Evolutionary conservation across 2,329 filamentous ascomycete genomes (phyloP), one percentile per base, ranked within the genome.

Genomic region (Neonectria coccinea): DNA sequence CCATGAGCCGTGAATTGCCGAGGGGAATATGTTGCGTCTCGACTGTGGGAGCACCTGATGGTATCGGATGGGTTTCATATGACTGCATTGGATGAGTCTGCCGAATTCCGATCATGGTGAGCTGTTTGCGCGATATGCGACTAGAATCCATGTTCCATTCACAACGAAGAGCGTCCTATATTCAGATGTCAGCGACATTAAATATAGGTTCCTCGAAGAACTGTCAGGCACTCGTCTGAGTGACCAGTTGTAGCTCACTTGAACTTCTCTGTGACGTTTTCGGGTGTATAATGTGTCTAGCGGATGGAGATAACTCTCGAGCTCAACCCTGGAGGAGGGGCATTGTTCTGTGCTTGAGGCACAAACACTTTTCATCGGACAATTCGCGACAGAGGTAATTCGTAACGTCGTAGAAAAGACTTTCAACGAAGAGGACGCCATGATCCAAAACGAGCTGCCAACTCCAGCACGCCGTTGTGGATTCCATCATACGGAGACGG

Each of bases 1-100:
- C 39, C 2, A n/a, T 50, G 48, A 64, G 62, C 66, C 66, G 64
- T 56, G 41, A 27, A 27, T 66, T 67, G 39, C 69, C 54, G 60
- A 59, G 16, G n/a, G n/a, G n/a, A n/a, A 12, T 50, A 14, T 25
- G 27, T 42, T 42, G 48, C 42, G 55, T 56, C 59, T 62, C 57
- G 62, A 42, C 18, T 18, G 39, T 44, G 50, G 22, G 25, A 16
- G 11, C 27, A 51, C 31, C 48, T 51, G 29, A 11, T 36, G 47
- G 22, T 33, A 20, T 51, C n/a, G n/a, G 10, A 51, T 51, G 11
- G 33, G 47, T 51, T 33, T 51, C 29, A 51, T 14, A 18, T 11
- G n/a, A 14, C n/a, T 33, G 22, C 11, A 20, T 36, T 14, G 29
- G 48, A 41, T 7, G 39, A 33, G 48, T 12, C 22, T 51, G 48